Evolutionary conservation across 768 basidiomycete genomes (phyloP).

Genomic region (Boletus huronensis): DNA sequence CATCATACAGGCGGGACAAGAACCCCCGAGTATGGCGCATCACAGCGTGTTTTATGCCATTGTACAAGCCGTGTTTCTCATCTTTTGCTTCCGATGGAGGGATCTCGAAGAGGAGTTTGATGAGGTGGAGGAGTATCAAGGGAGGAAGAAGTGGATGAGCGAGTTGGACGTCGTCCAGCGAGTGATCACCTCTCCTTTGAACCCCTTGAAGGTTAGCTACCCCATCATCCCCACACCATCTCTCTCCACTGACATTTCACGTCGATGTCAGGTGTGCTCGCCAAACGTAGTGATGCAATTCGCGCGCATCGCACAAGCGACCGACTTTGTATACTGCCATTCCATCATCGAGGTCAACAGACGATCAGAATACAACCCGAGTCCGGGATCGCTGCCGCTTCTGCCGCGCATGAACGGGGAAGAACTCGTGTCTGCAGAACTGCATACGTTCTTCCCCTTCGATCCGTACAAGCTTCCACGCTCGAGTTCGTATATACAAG

Average conservation of each 20-base stretch:
- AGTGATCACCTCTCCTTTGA: constrained; percentile 75
- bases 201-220: constrained; percentile 65
- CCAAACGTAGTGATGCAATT: constrained; percentile 90
- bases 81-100: constrained; percentile 97
- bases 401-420: constrained; percentile 29
- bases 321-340: constrained; percentile 92
- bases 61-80: constrained; percentile 86
- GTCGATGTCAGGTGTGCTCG: constrained; percentile 72
- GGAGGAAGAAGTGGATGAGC: constrained; percentile 75
- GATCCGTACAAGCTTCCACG: constrained; percentile 92
- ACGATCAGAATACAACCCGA: constrained; percentile 51
- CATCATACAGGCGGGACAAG: constrained; percentile 37
- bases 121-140: constrained; percentile 50
- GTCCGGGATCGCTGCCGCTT: constrained; percentile 17
- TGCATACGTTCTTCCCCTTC: constrained; percentile 97
- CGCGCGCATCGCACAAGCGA: constrained; percentile 86
- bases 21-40: constrained; percentile 34
- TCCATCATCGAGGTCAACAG: constrained; percentile 88
- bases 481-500: constrained; percentile 72
- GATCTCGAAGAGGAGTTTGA: constrained; percentile 69
- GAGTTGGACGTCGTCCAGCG: constrained; percentile 76
- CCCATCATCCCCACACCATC: too few relatives aligned
- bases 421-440: constrained; percentile 53
- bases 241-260: not conserved
- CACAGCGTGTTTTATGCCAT: constrained; percentile 89